Evolutionary conservation across 2,329 filamentous ascomycete species (phyloP).

Genomic region (Fusarium zealandicum): DNA sequence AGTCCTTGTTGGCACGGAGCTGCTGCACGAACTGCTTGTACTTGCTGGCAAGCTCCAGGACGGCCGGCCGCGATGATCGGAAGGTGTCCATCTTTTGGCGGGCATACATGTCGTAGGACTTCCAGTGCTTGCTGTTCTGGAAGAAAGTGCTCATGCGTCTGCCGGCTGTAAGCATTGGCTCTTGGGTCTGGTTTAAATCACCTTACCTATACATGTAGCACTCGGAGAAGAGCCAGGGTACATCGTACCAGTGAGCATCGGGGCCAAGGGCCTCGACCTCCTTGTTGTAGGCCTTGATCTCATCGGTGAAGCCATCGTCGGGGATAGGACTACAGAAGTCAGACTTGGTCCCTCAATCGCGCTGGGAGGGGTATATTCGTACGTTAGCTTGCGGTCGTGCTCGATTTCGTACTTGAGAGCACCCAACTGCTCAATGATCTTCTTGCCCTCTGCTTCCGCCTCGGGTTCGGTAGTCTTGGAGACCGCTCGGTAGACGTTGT

Average conservation of each 20-base stretch:
- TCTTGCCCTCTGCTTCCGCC: constrained; percentile 82
- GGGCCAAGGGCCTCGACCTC: constrained; percentile 76
- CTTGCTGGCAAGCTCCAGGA: constrained; percentile 79
- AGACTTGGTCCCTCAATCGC: neutral
- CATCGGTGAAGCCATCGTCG: constrained; percentile 81
- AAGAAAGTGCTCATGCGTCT: constrained; percentile 84
- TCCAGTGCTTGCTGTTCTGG: constrained; percentile 80
- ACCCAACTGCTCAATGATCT: constrained; percentile 79
- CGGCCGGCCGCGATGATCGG: constrained; percentile 86
- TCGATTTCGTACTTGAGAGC: constrained; percentile 93
- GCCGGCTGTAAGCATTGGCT: neutral
- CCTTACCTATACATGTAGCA: constrained; percentile 87
- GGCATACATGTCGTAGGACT: constrained; percentile 86
- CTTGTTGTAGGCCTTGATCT: constrained; percentile 83
- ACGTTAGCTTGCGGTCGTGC: constrained; percentile 83
- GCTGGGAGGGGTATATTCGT: constrained; percentile 41
- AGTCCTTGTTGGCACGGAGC: constrained; percentile 62
- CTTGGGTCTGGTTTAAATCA: neutral
- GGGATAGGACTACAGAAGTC: constrained; percentile 65
- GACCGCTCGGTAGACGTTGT: constrained; percentile 86
- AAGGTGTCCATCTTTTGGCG: constrained; percentile 93
- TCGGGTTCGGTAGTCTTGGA: constrained; percentile 65
- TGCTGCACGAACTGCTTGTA: constrained; percentile 78
- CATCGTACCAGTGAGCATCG: constrained; percentile 79
- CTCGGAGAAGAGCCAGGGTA: constrained; percentile 89